A percentile compares a stretch with the other conserved stretches of the same genome.
phyloP scores from a whole-genome alignment of 1,139 yeast species.

The Yamadazyma membranifaciens region DNA sequence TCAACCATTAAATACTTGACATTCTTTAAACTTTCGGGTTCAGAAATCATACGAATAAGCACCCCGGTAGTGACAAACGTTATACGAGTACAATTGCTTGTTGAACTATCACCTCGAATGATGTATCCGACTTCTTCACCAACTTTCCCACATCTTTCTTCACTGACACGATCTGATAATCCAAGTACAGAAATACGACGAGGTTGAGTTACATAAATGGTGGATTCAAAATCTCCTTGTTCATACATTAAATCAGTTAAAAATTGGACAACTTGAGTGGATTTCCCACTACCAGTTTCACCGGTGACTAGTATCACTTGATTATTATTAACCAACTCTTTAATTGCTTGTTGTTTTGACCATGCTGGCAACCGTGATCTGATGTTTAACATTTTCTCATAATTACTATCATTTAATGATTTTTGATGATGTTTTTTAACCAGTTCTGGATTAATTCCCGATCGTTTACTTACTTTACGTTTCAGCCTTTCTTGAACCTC shows the following conservation, averaged over 20 bases:
- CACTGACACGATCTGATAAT: slow-evolving; percentile 87
- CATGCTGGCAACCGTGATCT: slow-evolving; percentile 80
- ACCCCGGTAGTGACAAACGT: slow-evolving; percentile 94
- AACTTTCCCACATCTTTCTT: slow-evolving; percentile 65
- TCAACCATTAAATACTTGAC: slow-evolving; percentile 77
- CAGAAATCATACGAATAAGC: slow-evolving; percentile 68
- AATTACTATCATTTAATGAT: slow-evolving; percentile 9
- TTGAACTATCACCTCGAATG: slow-evolving; percentile 85
- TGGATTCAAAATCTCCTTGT: slow-evolving; percentile 48
- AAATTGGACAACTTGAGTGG: slow-evolving; percentile 91
- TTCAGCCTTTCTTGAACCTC: background rate
- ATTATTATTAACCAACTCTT: slow-evolving; percentile 53
- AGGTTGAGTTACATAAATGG: slow-evolving; percentile 89
- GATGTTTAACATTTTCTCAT: slow-evolving; percentile 17
- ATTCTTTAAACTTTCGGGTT: slow-evolving; percentile 36
- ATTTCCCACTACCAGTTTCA: slow-evolving; percentile 96
- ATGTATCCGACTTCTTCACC: slow-evolving; percentile 87
- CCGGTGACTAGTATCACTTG: slow-evolving; percentile 83
- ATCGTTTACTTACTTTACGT: background rate
- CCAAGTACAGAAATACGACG: slow-evolving; percentile 95
- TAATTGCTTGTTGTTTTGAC: slow-evolving; percentile 57
- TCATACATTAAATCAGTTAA: slow-evolving; percentile 61
- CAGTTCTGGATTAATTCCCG: slow-evolving; percentile 12
- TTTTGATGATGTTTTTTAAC: slow-evolving; percentile 24
- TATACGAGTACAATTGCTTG: slow-evolving; percentile 60